Evolutionary conservation across 257 asterid genomes (phyloP).

Genomic region (Apocynum venetum): DNA sequence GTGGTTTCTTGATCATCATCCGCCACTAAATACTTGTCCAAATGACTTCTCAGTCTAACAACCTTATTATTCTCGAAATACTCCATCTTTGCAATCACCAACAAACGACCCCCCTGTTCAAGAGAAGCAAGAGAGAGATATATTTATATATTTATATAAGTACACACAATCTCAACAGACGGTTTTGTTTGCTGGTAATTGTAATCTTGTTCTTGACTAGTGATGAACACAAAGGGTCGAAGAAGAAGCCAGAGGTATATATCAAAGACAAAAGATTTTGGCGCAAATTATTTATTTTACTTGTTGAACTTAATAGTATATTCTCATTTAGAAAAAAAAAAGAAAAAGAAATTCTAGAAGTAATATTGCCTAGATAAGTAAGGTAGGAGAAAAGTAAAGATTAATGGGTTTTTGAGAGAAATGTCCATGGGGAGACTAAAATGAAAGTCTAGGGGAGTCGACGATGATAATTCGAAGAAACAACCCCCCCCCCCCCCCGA

Average conservation of each 20-base stretch:
- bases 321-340: no score
- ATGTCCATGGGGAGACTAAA: neutral
- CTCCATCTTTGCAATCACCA: conserved; percentile 39
- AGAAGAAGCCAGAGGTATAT: neutral
- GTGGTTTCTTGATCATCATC: conserved; percentile 64
- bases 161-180: conserved; percentile 4
- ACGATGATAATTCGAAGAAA: conserved; percentile 30
- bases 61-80: conserved; percentile 58
- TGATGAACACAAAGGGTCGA: conserved; percentile 6
- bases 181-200: conserved; percentile 21
- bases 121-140: neutral
- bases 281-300: neutral
- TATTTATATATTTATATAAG: neutral
- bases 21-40: conserved; percentile 72
- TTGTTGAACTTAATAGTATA: neutral
- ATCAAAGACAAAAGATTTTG: no score
- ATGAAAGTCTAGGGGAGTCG: conserved; percentile 21
- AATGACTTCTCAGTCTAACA: conserved; percentile 62
- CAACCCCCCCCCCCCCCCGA: neutral
- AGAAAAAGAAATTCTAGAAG: no score
- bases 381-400: conserved; percentile 13
- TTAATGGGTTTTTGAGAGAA: neutral
- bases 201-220: conserved; percentile 10
- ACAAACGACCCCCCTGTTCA: no score
- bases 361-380: neutral